Evolutionary conservation across 805 yeast species (phyloP), one percentile per base, ranked within the genome.

Genomic region (Candida saitoana): DNA sequence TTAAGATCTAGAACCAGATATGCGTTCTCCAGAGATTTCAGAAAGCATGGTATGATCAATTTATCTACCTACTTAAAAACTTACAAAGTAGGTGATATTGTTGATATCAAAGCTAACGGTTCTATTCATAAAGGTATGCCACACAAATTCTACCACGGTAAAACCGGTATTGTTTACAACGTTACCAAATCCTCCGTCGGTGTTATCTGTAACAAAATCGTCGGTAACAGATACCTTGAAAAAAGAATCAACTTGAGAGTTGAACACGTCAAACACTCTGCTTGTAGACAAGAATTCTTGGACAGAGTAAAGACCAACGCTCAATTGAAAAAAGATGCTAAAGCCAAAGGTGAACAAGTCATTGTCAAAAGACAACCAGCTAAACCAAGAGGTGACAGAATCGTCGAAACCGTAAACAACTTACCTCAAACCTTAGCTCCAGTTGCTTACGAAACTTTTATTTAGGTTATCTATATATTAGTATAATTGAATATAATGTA

Each of bases 1-100:
- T 90, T 88, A 84, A 90, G 99, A 90, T 89, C 97, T 67, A 93
- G 99, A 80, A 91, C 99, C 79, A 96, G 99, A 79, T 93, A 93
- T 90, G 95, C 95, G 80, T 93, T 93, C 95, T 87, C 89, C 78
- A 93, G 99, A 79, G 98, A 91, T 84, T 93, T 85, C 90, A 90
- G 87, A 84, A 83, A 82, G 76, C 95, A 91, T 78, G 99, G 99
- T 75, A 74, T 84, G 63, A 79, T 89, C 69, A 82, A 96, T 57
- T 78, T 93, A 82, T 87, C 97, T 60, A 87, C 95, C 71, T 93
- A 91, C 93, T 77, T 93, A 80, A 89, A 87, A 85, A 77, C 82
- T 71, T 93, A 93, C 95, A 89, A 82, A 77, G 97, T 93, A 65
- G 99, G 99, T 69, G 99, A 93, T 76, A 91, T 93, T 65, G 99